Percentiles rank a stretch among this genome's conserved stretches.
These are phyloP conservation scores for Centrapalus pauciflorus DNA, from an alignment of 129 eudicot species.

Conservation along the genomic window DNA sequence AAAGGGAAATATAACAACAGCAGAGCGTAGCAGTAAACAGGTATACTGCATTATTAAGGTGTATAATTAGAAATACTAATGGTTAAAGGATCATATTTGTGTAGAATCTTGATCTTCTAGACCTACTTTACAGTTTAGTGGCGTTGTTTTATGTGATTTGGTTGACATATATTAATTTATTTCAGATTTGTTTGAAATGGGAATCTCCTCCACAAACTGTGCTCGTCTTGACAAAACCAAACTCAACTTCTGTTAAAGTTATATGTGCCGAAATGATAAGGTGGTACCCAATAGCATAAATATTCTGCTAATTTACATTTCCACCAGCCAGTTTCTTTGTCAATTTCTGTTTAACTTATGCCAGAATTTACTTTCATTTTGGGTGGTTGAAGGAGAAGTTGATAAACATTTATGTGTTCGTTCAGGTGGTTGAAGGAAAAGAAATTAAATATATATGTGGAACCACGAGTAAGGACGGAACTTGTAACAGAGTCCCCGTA, in stretches of 20 bases:
- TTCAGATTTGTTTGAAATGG: slow-evolving; percentile 96
- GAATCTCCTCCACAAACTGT: slow-evolving; percentile 84
- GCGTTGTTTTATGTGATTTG: neutral
- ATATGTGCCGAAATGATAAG: slow-evolving; percentile 81
- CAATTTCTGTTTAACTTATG: neutral
- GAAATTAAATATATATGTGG: slow-evolving; percentile 63
- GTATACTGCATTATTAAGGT: slow-evolving; percentile 28
- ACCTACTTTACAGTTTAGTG: neutral
- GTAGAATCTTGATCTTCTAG: neutral
- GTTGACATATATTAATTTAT: neutral
- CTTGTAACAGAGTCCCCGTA: slow-evolving; percentile 67
- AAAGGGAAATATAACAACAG: slow-evolving; percentile 83
- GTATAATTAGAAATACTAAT: neutral
- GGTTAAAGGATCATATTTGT: neutral
- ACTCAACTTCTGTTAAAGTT: slow-evolving; percentile 72
- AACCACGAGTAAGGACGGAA: slow-evolving; percentile 85
- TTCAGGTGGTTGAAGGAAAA: slow-evolving; percentile 83
- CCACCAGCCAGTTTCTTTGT: neutral
- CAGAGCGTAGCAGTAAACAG: slow-evolving; percentile 98
- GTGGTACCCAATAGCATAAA: slow-evolving; percentile 30
- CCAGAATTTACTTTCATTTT: neutral
- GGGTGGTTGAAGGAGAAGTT: slow-evolving; percentile 55
- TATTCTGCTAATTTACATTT: slow-evolving; percentile 1
- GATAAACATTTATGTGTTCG: neutral
- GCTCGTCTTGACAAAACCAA: slow-evolving; percentile 85